Base-by-base conservation (phyloP, 2,329 filamentous ascomycete genomes). In the Chalaropsis thielavioides region DNA sequence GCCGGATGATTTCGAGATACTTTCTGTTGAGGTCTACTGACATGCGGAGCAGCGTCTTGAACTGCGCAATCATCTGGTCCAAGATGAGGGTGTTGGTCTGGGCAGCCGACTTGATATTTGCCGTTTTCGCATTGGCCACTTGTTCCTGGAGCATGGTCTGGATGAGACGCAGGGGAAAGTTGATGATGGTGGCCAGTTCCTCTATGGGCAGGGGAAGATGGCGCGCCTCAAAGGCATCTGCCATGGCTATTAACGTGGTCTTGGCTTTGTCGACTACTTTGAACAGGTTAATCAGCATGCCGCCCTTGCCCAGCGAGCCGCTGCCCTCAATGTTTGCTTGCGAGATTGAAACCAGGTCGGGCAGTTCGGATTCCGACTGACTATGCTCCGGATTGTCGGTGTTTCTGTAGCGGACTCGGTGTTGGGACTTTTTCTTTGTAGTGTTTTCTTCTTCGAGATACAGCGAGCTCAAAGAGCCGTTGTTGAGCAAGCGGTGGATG, bases 41-140 rank as follows among this genome's bases (percentile, higher is more conserved):
- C 69, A 97, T 85, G 71, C 89, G 91, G 68, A 99, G 84, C 64
- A 97, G 78, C 56, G 96, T 89, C 75, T 95, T 92, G 70, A 99
- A 97, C 72, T 99, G 94, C 0, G 89, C 82, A 68, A 99, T 96
- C 89, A 97, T 95, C 76, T 97, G 92, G 72, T 97, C 92, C 67
- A 95, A 89, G 81, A 99, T 90, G 78, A 99, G 88, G 31, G 89
- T 82, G 69, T 92, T 95, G 73, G 95, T 90, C 76, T 94, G 89
- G 1, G 91, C 88, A 10, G 91, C 90, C 71, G 97, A 92, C 76
- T 92, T 95, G 85, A 96, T 95, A 43, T 67, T 67, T 74, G 91
- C 92, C 76, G 86, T 90, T 76, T 87, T 90, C 19, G 92, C 92
- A 74, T 96, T 97, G 10, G 87, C 89, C 35, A 97, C 81, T 66